Evolutionary conservation across 306 rosid species (phyloP).

Genomic region (Rosa rugosa): DNA sequence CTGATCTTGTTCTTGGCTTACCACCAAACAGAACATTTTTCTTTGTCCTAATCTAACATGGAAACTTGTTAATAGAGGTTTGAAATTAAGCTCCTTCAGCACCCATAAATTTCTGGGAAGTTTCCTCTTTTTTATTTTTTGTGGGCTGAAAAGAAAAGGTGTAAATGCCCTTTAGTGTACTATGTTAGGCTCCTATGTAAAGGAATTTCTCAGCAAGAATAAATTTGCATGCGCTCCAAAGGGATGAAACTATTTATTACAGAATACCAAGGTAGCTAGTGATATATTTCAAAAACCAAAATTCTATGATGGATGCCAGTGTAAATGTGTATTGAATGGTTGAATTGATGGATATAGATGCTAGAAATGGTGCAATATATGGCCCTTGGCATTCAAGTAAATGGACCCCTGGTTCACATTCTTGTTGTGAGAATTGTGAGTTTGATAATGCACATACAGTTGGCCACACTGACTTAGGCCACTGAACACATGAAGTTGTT

Average conservation of each 20-base stretch:
- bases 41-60: not conserved
- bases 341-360: not conserved
- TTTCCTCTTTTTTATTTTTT: not conserved
- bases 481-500: slow-evolving; percentile 12
- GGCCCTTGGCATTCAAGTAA: slow-evolving; percentile 26
- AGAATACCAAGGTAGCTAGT: not conserved
- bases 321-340: not conserved
- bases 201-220: slow-evolving; percentile 5
- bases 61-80: not conserved
- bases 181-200: not conserved
- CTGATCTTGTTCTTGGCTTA: slow-evolving; percentile 12
- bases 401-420: slow-evolving; percentile 21
- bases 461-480: slow-evolving; percentile 22
- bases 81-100: not conserved
- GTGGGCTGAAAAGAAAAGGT: not conserved
- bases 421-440: slow-evolving; percentile 17
- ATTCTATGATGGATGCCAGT: not conserved
- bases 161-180: not conserved
- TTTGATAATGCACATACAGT: slow-evolving; percentile 7
- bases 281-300: not conserved
- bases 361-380: not conserved
- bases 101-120: not conserved
- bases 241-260: not conserved
- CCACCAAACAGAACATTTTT: not conserved
- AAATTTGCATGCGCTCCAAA: not conserved